A percentile compares a stretch with the other conserved stretches of the same genome.
phyloP scores from a whole-genome alignment of 2,329 filamentous ascomycete species.

The Fusarium solani-melongenae region DNA sequence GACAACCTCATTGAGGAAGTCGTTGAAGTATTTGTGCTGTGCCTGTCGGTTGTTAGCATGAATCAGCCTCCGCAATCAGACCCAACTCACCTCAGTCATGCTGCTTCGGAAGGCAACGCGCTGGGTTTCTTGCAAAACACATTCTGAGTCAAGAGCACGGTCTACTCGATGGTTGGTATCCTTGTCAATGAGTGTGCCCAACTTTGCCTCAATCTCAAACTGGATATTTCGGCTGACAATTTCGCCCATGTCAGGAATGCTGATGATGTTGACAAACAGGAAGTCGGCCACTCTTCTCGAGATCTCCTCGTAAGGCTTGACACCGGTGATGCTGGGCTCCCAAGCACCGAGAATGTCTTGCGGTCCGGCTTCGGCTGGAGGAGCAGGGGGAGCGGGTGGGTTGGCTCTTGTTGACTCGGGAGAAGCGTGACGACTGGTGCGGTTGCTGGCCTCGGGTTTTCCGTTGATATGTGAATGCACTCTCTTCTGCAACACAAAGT shows the following conservation, averaged over 20 bases:
- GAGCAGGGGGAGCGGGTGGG: conserved; percentile 14
- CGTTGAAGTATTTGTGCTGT: conserved; percentile 87
- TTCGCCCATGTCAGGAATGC: conserved; percentile 72
- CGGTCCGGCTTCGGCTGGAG: conserved; percentile 41
- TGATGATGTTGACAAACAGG: conserved; percentile 77
- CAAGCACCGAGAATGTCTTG: conserved; percentile 63
- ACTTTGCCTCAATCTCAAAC: conserved; percentile 94
- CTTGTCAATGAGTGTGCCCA: conserved; percentile 83
- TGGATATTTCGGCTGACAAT: conserved; percentile 73
- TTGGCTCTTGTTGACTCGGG: conserved; percentile 37
- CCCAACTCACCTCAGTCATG: conserved; percentile 83
- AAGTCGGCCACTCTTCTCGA: conserved; percentile 85
- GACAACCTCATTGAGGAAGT: conserved; percentile 80
- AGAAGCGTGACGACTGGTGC: conserved; percentile 56
- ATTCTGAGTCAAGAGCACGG: conserved; percentile 76
- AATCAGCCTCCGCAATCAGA: neutral
- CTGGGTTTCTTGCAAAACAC: conserved; percentile 70
- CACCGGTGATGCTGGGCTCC: conserved; percentile 76
- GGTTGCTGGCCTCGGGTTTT: conserved; percentile 49
- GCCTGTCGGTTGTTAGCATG: conserved; percentile 57
- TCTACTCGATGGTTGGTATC: conserved; percentile 76
- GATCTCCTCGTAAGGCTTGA: conserved; percentile 78
- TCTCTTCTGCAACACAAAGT: conserved; percentile 44
- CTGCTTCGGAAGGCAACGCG: conserved; percentile 82
- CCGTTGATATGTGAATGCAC: conserved; percentile 51